Evolutionary conservation across 1,139 yeast genomes (phyloP).

Genomic region (Yamadazyma triangularis): DNA sequence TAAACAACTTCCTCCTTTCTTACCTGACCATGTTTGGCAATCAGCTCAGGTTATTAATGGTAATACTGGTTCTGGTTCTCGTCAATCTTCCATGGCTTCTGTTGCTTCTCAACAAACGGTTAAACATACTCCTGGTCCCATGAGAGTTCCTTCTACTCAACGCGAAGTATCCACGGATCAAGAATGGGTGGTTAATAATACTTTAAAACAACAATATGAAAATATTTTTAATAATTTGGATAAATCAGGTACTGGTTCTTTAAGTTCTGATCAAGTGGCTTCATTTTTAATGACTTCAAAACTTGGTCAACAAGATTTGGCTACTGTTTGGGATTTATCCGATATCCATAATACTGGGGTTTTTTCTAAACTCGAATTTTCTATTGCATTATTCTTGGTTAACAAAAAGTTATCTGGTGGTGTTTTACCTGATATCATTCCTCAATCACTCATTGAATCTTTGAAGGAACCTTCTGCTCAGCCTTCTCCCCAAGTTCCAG

Average conservation of each 20-base stretch:
- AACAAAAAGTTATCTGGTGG: conserved; percentile 78
- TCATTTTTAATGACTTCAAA: conserved; percentile 86
- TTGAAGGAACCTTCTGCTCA: conserved; percentile 12
- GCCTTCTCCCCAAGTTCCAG: conserved; percentile 8
- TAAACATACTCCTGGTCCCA: conserved; percentile 22
- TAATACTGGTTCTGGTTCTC: conserved; percentile 13
- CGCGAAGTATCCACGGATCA: conserved; percentile 3
- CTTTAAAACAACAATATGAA: conserved; percentile 75
- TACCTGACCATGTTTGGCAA: conserved; percentile 69
- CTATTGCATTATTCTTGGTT: conserved; percentile 90
- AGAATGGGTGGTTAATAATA: conserved; percentile 68
- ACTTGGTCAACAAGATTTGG: conserved; percentile 78
- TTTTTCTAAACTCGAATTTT: conserved; percentile 77
- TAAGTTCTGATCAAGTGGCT: conserved; percentile 80
- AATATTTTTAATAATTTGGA: conserved; percentile 75
- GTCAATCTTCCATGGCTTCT: conserved; percentile 44
- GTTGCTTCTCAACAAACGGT: conserved; percentile 47
- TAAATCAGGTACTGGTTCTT: conserved; percentile 53
- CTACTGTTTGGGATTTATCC: conserved; percentile 91
- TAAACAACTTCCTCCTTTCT: conserved; percentile 59
- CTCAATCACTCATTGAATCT: conserved; percentile 46
- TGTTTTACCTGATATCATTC: conserved; percentile 67
- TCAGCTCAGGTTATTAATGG: conserved; percentile 26
- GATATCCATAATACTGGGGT: conserved; percentile 86
- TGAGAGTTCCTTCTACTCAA: conserved; percentile 7